Percentiles rank a stretch among this genome's conserved stretches.
Evolutionary conservation across 2,329 filamentous ascomycete genomes (phyloP).

Genomic region (Aspergillus sp.): DNA sequence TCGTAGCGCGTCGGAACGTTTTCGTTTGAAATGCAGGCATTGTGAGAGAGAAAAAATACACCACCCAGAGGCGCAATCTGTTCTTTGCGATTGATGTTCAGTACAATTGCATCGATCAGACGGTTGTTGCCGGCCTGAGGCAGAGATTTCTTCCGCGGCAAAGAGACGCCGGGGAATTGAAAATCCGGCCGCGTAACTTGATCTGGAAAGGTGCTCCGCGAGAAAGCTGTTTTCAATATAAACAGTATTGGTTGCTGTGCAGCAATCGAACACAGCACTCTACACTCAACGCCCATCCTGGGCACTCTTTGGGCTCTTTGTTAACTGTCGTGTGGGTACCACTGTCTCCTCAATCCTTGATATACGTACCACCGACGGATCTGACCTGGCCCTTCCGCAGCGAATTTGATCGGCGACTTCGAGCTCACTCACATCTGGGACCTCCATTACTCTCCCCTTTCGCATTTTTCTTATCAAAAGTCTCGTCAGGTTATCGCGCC

Average conservation of each 20-base stretch:
- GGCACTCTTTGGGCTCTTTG: neutral
- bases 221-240: conserved; percentile 3
- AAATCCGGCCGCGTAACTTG: conserved; percentile 13
- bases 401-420: no score
- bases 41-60: conserved; percentile 2
- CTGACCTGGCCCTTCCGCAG: no score
- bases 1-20: conserved; percentile 62
- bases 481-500: neutral
- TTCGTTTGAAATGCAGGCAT: conserved; percentile 68
- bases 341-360: neutral
- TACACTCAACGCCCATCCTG: neutral
- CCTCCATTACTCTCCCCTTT: neutral
- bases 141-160: neutral
- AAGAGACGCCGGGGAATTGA: conserved; percentile 11
- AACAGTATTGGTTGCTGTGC: neutral
- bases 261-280: neutral
- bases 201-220: conserved; percentile 6
- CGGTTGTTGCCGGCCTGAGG: neutral
- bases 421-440: no score
- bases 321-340: neutral
- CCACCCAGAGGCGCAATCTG: no score
- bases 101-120: no score
- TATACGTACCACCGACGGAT: neutral
- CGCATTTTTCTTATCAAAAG: neutral
- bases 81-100: no score